phyloP scores from a whole-genome alignment of 352 stramenopile species.

The Globisporangium uncinulatum region DNA sequence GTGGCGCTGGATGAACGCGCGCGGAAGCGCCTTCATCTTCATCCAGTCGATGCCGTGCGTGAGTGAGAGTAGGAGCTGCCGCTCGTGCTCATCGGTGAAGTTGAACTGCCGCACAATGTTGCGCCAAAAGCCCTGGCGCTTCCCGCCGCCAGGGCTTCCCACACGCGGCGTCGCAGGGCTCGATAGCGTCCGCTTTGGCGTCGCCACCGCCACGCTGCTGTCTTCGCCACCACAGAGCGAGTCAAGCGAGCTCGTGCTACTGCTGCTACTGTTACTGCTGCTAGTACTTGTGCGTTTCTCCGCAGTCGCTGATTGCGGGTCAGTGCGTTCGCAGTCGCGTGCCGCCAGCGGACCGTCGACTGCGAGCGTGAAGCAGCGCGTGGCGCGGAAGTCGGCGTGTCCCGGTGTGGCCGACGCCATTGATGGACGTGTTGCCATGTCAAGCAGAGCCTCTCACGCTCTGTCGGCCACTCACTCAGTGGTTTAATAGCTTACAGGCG shows the following conservation, averaged over 20 bases:
- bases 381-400: slow-evolving; percentile 12
- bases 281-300: not conserved
- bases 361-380: slow-evolving; percentile 10
- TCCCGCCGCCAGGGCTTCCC: slow-evolving; percentile 6
- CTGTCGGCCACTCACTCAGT: not conserved
- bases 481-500: not conserved
- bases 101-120: slow-evolving; percentile 80
- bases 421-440: not conserved
- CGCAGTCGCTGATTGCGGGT: not conserved
- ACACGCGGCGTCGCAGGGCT: not conserved
- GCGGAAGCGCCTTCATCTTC: slow-evolving; percentile 40
- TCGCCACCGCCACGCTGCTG: not conserved
- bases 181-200: not conserved
- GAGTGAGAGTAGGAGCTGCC: slow-evolving; percentile 51
- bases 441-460: not conserved
- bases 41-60: slow-evolving; percentile 64
- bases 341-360: not conserved
- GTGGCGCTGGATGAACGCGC: slow-evolving; percentile 57
- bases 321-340: not conserved
- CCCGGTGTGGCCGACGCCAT: not conserved
- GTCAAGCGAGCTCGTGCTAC: slow-evolving; percentile 9
- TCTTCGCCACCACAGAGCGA: slow-evolving; percentile 6
- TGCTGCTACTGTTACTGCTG: slow-evolving; percentile 8
- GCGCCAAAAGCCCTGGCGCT: slow-evolving; percentile 65
- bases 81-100: slow-evolving; percentile 63